Evolutionary conservation across 75 land plant genomes (phyloP), one percentile per base, ranked within the genome.

Genomic region (Selaginella tamariscina): DNA sequence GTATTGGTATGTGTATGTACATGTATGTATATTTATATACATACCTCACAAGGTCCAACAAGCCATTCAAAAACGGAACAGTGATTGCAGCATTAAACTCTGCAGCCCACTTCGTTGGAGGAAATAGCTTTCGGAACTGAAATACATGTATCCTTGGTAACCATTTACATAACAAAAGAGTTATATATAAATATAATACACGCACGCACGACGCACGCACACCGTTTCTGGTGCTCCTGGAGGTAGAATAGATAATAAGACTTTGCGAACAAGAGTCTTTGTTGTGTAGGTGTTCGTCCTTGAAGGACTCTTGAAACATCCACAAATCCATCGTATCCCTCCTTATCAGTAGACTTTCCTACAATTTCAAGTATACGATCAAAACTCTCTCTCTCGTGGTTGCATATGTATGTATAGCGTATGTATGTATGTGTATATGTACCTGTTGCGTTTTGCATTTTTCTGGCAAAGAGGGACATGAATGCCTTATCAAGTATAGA

Each of bases 21-120:
- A n/a, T n/a, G n/a, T n/a, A n/a, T n/a, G n/a, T n/a, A n/a, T n/a
- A n/a, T n/a, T n/a, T n/a, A n/a, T n/a, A n/a, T n/a, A n/a, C n/a
- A n/a, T 79, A 89, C 98, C 83, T 89, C 98, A 62, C 88, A 85
- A 63, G 98, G 98, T 2, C 98, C 98, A 31, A 93, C 98, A 2
- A 93, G 72, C 98, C 98, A 93, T 29, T 89, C 84, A 93, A 93
- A 68, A 89, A 86, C 15, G 96, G 98, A 27, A 89, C 88, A 32
- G 98, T 93, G 5, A 93, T 56, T 15, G 83, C 77, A 39, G 98
- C 98, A 72, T 93, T 93, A 74, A 93, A 80, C 70, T 93, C 98
- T 0, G 79, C 86, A 31, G 96, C 81, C 96, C 91, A 85, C 56
- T 80, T 86, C 24, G 96, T 93, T 57, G 96, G 98, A 54, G 98